phyloP scores from a whole-genome alignment of 305 asterid species.

The Caryopteris hybrid region DNA sequence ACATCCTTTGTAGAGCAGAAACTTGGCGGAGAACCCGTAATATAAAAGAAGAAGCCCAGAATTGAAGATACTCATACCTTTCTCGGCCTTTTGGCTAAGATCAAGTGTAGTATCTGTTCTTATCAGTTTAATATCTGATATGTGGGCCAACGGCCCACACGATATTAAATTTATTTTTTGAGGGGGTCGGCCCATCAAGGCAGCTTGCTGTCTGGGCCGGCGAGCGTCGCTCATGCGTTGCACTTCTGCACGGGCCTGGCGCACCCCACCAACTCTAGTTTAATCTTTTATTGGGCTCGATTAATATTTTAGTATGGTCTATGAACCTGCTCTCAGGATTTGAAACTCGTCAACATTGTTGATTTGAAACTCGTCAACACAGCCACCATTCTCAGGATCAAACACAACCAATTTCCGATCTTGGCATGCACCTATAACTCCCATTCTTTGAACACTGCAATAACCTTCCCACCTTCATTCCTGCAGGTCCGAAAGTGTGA shows the following conservation, averaged over 20 bases:
- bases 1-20: too few species aligned
- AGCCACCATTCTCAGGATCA: not conserved
- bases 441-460: not conserved
- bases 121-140: slow-evolving; percentile 81
- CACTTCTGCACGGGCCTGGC: not conserved
- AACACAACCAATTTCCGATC: slow-evolving; percentile 4
- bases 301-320: too few species aligned
- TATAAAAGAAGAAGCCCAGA: too few species aligned
- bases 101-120: slow-evolving; percentile 82
- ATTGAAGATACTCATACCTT: slow-evolving; percentile 49
- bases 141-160: too few species aligned
- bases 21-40: too few species aligned
- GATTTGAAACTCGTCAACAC: not conserved
- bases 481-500: not conserved
- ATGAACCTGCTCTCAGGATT: too few species aligned
- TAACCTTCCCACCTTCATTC: not conserved
- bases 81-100: slow-evolving; percentile 96
- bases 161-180: too few species aligned
- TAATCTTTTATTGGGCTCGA: too few species aligned
- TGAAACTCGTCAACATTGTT: too few species aligned
- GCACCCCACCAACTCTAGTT: not conserved
- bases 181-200: slow-evolving; percentile 8
- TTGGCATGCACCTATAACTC: not conserved
- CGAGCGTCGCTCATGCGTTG: not conserved
- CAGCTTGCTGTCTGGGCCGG: not conserved